phyloP scores from a whole-genome alignment of 1,284 basidiomycete genomes.

The Chondrostereum purpureum region DNA sequence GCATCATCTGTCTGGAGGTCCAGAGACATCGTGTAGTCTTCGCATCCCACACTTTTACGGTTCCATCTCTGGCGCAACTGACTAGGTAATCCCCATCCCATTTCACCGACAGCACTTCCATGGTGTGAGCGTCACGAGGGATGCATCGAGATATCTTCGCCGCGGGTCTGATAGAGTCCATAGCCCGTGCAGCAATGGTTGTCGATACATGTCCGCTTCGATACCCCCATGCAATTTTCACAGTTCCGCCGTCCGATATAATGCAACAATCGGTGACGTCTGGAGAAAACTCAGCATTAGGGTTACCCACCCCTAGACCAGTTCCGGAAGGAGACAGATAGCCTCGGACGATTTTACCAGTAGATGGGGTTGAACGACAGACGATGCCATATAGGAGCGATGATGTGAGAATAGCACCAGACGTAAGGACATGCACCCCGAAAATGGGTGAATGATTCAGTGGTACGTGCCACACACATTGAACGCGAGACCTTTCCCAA shows the following conservation, averaged over 20 bases:
- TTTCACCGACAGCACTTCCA: constrained; percentile 43
- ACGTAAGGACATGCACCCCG: constrained; percentile 51
- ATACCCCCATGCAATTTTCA: constrained; percentile 73
- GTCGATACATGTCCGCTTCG: constrained; percentile 64
- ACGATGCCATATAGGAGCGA: constrained; percentile 71
- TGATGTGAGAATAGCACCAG: constrained; percentile 53
- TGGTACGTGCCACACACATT: constrained; percentile 58
- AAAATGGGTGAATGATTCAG: constrained; percentile 50
- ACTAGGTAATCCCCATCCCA: constrained; percentile 42
- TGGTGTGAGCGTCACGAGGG: constrained; percentile 53
- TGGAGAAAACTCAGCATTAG: constrained; percentile 71
- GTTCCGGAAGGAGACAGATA: constrained; percentile 63
- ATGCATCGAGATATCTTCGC: constrained; percentile 42
- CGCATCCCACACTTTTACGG: constrained; percentile 66
- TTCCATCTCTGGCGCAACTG: constrained; percentile 57
- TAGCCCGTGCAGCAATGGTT: constrained; percentile 48
- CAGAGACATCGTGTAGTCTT: constrained; percentile 50
- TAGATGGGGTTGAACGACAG: constrained; percentile 67
- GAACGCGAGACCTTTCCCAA: constrained; percentile 58
- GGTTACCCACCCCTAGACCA: constrained; percentile 66
- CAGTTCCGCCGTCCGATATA: constrained; percentile 59
- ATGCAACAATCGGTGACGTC: constrained; percentile 55
- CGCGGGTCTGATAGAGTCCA: constrained; percentile 44
- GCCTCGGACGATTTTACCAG: constrained; percentile 65
- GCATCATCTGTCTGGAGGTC: constrained; percentile 41